Conservation (phyloP, 176 grass and related monocot species). For the Zizania latifolia region DNA sequence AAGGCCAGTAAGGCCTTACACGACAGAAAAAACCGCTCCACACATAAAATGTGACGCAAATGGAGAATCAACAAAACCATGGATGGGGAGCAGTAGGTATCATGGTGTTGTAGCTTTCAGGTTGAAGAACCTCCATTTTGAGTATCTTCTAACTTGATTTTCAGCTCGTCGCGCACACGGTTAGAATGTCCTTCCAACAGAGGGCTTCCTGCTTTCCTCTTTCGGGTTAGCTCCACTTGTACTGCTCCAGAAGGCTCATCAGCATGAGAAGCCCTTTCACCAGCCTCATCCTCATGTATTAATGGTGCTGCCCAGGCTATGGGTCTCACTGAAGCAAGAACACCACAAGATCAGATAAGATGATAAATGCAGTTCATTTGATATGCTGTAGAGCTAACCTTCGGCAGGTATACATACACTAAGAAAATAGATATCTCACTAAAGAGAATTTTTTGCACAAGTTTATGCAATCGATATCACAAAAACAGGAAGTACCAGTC, state of each 20-base stretch:
- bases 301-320: constrained; percentile 49
- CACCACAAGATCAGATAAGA: neutral
- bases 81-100: neutral
- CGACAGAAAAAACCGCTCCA: constrained; percentile 7
- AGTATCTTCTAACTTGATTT: constrained; percentile 39
- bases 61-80: neutral
- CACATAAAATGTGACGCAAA: neutral
- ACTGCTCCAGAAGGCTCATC: constrained; percentile 9
- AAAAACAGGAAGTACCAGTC: neutral
- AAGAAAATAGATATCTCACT: neutral
- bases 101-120: neutral
- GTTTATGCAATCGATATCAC: neutral
- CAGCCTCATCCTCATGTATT: neutral
- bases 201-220: constrained; percentile 13
- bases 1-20: constrained; percentile 16
- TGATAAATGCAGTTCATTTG: neutral
- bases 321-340: constrained; percentile 39
- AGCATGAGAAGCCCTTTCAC: constrained; percentile 1
- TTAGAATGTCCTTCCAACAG: constrained; percentile 15
- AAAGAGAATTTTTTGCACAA: neutral
- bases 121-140: constrained; percentile 31
- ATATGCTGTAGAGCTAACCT: neutral
- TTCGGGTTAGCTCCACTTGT: constrained; percentile 15
- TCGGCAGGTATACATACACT: neutral
- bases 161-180: constrained; percentile 10